Conservation (phyloP, 202 grass and related monocot genomes). For the Hordeum pubiflorum region DNA sequence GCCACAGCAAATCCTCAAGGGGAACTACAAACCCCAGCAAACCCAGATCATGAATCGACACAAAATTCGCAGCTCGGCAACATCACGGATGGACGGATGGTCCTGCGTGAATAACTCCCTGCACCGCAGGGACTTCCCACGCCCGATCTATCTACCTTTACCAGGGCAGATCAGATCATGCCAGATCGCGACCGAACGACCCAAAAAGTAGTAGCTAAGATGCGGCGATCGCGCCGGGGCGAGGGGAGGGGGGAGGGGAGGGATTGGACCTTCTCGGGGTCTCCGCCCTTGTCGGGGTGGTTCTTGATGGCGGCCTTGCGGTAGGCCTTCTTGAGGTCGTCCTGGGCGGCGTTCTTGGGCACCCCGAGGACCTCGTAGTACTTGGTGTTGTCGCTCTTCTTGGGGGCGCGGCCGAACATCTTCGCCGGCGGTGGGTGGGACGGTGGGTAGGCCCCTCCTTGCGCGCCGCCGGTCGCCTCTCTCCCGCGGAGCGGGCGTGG, state of each 20-base stretch:
- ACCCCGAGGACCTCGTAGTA: conserved; percentile 98
- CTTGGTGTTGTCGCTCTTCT: conserved; percentile 94
- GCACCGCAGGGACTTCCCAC: background rate
- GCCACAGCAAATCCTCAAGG: background rate
- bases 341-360: conserved; percentile 71
- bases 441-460: background rate
- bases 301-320: conserved; percentile 99
- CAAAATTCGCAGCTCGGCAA: background rate
- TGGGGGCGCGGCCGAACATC: conserved; percentile 84
- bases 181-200: background rate
- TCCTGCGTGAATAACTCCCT: background rate
- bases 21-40: background rate
- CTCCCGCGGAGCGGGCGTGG: background rate
- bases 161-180: background rate
- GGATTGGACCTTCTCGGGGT: conserved; percentile 77
- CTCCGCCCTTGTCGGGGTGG: conserved; percentile 93
- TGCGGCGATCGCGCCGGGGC: conserved; percentile 1
- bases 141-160: background rate
- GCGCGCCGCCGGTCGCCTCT: conserved; percentile 16
- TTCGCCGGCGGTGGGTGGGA: conserved; percentile 1
- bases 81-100: background rate
- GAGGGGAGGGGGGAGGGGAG: background rate
- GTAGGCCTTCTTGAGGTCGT: conserved; percentile 98
- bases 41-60: background rate
- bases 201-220: background rate